Percentiles rank a stretch among this genome's conserved stretches.
phyloP scores from a whole-genome alignment of 2,329 filamentous ascomycete genomes.

The Fusarium nurragi region DNA sequence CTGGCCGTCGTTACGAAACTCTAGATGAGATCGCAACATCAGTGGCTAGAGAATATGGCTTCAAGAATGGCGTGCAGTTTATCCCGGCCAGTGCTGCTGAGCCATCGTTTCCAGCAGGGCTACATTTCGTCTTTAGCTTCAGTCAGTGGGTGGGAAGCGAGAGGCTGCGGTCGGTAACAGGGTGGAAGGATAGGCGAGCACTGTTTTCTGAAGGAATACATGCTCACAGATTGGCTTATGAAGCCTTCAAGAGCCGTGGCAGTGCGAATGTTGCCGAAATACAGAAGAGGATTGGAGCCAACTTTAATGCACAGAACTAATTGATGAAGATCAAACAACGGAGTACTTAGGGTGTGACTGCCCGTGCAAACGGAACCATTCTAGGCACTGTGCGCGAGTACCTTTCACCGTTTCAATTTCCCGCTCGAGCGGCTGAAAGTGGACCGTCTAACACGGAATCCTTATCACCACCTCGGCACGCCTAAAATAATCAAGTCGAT shows the following conservation, averaged over 20 bases:
- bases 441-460: not conserved
- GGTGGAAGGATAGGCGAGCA: constrained; percentile 52
- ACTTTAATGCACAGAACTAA: not conserved
- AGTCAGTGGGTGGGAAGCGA: constrained; percentile 56
- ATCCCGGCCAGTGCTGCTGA: constrained; percentile 28
- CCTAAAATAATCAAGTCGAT: not conserved
- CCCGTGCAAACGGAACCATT: not conserved
- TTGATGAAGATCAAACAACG: not conserved
- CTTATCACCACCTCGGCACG: not conserved
- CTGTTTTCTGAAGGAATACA: constrained; percentile 51
- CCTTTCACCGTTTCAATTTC: not conserved
- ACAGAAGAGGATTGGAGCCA: constrained; percentile 16
- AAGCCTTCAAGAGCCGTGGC: constrained; percentile 36
- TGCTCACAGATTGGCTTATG: constrained; percentile 53
- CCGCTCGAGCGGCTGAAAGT: not conserved
- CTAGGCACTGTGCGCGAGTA: not conserved
- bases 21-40: constrained; percentile 51
- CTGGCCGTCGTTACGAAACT: constrained; percentile 56
- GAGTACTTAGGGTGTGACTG: not conserved
- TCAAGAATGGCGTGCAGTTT: constrained; percentile 47
- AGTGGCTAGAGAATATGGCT: constrained; percentile 53
- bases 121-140: constrained; percentile 48
- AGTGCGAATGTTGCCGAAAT: constrained; percentile 27
- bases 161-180: constrained; percentile 52
- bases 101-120: constrained; percentile 25